Evolutionary conservation across 164 flowering plant species (phyloP).

Genomic region (Nymphaea thermarum): DNA sequence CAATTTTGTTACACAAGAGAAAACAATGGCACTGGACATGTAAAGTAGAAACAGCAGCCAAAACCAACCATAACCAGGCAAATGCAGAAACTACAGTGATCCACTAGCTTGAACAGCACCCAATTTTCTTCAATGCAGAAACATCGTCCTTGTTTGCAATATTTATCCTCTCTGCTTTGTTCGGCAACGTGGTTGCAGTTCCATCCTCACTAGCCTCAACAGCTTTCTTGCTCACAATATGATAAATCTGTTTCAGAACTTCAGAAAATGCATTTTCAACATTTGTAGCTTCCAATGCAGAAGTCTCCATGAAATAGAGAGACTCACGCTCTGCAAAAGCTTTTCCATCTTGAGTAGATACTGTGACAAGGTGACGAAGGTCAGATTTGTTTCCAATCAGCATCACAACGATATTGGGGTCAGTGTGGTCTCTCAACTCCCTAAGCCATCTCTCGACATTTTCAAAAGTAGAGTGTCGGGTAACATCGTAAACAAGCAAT

Average conservation of each 20-base stretch:
- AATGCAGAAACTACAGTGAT: background rate
- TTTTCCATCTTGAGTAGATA: constrained; percentile 47
- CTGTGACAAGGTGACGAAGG: constrained; percentile 60
- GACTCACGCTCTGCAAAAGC: constrained; percentile 54
- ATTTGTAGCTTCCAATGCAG: constrained; percentile 55
- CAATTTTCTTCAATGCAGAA: background rate
- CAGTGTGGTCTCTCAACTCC: constrained; percentile 58
- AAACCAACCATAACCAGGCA: too few relatives aligned
- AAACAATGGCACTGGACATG: too few relatives aligned
- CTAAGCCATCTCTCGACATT: constrained; percentile 54
- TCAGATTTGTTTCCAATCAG: constrained; percentile 67
- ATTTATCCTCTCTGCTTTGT: constrained; percentile 50
- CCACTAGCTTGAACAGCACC: background rate
- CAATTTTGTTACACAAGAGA: too few relatives aligned
- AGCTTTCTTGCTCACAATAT: constrained; percentile 46
- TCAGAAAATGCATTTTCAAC: constrained; percentile 64
- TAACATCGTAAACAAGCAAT: constrained; percentile 54
- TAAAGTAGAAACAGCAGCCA: too few relatives aligned
- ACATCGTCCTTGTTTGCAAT: constrained; percentile 12
- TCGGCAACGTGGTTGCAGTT: constrained; percentile 32
- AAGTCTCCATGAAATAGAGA: constrained; percentile 64
- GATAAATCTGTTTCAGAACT: constrained; percentile 53
- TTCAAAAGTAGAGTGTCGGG: constrained; percentile 52
- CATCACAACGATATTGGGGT: constrained; percentile 65
- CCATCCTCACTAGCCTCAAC: constrained; percentile 52